These are phyloP conservation scores for Stachybotrys chlorohalonatus DNA, from an alignment of 2,329 filamentous ascomycete species.

Conservation along the genomic window DNA sequence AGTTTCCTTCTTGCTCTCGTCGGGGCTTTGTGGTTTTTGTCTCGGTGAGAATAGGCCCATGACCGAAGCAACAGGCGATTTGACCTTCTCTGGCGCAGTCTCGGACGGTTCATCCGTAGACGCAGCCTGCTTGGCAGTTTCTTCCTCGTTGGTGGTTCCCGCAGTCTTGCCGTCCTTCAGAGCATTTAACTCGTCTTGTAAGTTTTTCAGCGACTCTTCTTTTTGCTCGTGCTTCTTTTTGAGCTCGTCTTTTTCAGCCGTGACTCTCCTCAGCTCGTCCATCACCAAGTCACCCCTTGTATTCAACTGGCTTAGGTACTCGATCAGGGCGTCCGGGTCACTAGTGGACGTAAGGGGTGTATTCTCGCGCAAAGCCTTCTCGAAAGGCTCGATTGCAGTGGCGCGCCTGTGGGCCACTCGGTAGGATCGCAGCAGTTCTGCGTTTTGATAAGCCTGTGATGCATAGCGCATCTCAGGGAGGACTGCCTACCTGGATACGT, in stretches of 20 bases:
- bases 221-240: constrained; percentile 68
- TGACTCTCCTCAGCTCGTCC: constrained; percentile 83
- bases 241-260: constrained; percentile 68
- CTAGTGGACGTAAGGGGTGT: constrained; percentile 83
- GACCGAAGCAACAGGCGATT: constrained; percentile 38
- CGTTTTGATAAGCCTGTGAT: background rate
- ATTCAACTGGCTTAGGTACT: constrained; percentile 83
- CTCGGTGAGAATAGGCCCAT: constrained; percentile 40
- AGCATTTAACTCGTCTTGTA: constrained; percentile 54
- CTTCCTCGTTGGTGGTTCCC: constrained; percentile 18
- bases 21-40: constrained; percentile 27
- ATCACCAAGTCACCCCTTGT: constrained; percentile 86
- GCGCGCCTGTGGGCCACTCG: constrained; percentile 82
- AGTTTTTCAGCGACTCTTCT: constrained; percentile 52
- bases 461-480: background rate
- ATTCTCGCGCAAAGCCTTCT: constrained; percentile 81
- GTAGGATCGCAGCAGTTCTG: constrained; percentile 86
- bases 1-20: constrained; percentile 17
- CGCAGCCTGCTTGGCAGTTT: constrained; percentile 19
- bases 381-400: constrained; percentile 84
- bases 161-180: constrained; percentile 25
- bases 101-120: constrained; percentile 9
- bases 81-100: constrained; percentile 20
- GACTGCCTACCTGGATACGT: constrained; percentile 67
- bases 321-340: constrained; percentile 74